A percentile compares a stretch with the other conserved stretches of the same genome.
These are phyloP conservation scores for Cucumis hystrix DNA, from an alignment of 306 rosid species.

Conservation along the genomic window DNA sequence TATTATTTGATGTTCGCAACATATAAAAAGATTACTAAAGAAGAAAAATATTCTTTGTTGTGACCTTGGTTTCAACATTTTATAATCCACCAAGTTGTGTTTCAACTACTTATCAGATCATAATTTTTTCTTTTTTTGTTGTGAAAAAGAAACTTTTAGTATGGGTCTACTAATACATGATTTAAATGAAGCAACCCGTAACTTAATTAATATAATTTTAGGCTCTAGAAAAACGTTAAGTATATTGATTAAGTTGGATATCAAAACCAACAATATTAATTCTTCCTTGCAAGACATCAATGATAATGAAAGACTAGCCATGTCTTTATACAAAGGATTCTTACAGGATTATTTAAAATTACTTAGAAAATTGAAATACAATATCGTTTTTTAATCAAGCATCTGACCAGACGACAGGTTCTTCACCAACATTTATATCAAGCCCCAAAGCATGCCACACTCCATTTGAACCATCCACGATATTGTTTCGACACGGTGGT, in stretches of 20 bases:
- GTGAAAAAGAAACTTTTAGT: no score
- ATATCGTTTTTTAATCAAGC: not conserved
- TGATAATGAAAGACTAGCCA: not conserved
- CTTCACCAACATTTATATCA: not conserved
- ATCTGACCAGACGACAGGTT: constrained; percentile 31
- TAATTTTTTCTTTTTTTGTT: no score
- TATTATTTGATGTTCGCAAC: no score
- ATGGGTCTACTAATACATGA: no score
- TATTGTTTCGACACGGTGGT: constrained; percentile 29
- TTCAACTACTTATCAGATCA: no score
- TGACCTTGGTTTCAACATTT: no score
- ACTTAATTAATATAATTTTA: no score
- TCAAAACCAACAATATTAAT: not conserved
- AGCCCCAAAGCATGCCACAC: constrained; percentile 38
- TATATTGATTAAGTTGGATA: not conserved
- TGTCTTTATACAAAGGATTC: not conserved
- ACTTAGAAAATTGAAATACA: no score
- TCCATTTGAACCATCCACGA: constrained; percentile 35
- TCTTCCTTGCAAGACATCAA: not conserved
- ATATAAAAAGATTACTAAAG: no score
- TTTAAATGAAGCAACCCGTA: no score
- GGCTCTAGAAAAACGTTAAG: not conserved
- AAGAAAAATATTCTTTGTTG: no score
- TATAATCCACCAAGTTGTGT: no score
- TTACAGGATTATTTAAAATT: not conserved